These are phyloP conservation scores for Moelleriella libera DNA, from an alignment of 2,329 filamentous ascomycete genomes.

Conservation along the genomic window DNA sequence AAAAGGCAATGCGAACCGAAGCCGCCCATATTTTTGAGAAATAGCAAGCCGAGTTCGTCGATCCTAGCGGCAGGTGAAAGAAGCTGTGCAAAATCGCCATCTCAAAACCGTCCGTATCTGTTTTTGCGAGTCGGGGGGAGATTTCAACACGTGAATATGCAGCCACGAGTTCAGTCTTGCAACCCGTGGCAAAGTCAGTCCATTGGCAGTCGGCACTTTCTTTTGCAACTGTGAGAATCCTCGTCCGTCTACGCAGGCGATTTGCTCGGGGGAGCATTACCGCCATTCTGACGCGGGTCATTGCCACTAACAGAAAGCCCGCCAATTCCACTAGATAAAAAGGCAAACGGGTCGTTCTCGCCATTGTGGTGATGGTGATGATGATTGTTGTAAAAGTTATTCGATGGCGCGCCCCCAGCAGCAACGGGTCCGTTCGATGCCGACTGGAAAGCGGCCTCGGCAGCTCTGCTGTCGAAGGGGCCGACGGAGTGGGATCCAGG, in stretches of 20 bases:
- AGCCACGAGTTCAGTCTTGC: too few relatives aligned
- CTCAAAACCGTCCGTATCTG: background rate
- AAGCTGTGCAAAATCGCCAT: background rate
- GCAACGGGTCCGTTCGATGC: constrained; percentile 71
- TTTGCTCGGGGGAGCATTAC: constrained; percentile 41
- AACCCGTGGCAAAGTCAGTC: too few relatives aligned
- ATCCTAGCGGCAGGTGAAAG: background rate
- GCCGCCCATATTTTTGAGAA: constrained; percentile 18
- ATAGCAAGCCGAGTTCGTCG: constrained; percentile 24
- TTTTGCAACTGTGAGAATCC: too few relatives aligned
- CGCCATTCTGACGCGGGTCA: constrained; percentile 49
- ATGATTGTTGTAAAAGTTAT: constrained; percentile 34
- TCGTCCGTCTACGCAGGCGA: constrained; percentile 35
- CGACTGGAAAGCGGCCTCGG: constrained; percentile 87
- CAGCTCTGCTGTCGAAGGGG: constrained; percentile 83
- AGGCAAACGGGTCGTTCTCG: constrained; percentile 66
- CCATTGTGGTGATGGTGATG: constrained; percentile 45
- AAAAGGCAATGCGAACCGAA: constrained; percentile 20
- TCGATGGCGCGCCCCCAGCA: constrained; percentile 57
- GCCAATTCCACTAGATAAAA: constrained; percentile 61
- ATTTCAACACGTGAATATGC: too few relatives aligned
- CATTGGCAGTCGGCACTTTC: too few relatives aligned
- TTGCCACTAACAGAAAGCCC: constrained; percentile 56
- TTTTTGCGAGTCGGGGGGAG: too few relatives aligned
- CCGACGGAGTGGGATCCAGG: constrained; percentile 70